Percentiles rank a stretch among this genome's conserved stretches.
Conservation (phyloP, 2,329 filamentous ascomycete genomes). For the Neonectria coccinea region DNA sequence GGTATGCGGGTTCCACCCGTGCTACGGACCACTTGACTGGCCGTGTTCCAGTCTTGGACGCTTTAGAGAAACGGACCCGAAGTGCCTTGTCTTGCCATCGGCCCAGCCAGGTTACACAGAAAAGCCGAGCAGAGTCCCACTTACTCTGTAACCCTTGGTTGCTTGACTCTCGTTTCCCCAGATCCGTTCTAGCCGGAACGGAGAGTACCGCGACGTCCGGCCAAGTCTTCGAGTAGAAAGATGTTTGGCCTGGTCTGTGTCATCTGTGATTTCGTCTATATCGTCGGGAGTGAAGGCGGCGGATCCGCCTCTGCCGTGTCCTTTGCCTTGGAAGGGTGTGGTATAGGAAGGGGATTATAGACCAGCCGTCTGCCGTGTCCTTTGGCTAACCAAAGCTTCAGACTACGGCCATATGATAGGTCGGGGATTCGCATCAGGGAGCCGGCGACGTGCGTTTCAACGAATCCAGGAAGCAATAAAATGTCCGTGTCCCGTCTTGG, state of each 20-base stretch:
- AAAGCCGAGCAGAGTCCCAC: no score
- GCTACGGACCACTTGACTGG: constrained; percentile 7
- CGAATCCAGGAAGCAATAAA: not conserved
- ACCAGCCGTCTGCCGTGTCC: constrained; percentile 13
- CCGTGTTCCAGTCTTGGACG: not conserved
- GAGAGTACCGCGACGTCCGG: not conserved
- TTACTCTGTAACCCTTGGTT: not conserved
- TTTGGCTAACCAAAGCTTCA: not conserved
- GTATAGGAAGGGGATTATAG: not conserved
- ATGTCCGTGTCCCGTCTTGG: not conserved
- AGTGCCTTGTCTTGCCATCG: not conserved
- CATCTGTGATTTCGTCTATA: not conserved
- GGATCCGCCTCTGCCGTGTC: constrained; percentile 12
- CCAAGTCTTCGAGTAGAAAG: constrained; percentile 3
- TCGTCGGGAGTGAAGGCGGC: not conserved
- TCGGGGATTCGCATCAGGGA: not conserved
- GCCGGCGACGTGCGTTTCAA: not conserved
- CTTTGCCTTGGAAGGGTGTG: not conserved
- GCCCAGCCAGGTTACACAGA: no score
- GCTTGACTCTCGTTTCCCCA: not conserved
- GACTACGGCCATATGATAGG: not conserved
- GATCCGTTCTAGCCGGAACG: not conserved
- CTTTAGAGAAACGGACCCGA: not conserved
- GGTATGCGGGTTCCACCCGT: constrained; percentile 3
- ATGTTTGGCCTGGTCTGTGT: constrained; percentile 1